Base-by-base conservation (phyloP, 306 rosid species). In the Delonix regia region DNA sequence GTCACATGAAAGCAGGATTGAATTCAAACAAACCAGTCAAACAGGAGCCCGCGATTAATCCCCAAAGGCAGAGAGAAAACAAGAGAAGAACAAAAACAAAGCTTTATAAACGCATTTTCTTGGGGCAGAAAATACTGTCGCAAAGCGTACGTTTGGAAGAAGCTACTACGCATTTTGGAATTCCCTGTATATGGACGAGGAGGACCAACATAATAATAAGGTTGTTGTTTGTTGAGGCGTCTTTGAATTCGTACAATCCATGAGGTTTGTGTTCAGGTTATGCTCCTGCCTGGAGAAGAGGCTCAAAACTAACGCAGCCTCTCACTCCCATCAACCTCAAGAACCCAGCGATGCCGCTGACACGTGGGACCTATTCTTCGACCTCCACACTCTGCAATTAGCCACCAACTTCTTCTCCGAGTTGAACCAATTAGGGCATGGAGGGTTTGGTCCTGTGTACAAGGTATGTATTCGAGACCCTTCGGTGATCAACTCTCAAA, bases 371-470 rank as follows among this genome's bases (percentile, higher is more conserved):
- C 66, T 88, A 36, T 90, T 90, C 84, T 90, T 76, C 56, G 85
- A 81, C 16, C 87, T 90, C 57, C 82, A 56, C 9, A 5, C 86
- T 60, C 81, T 90, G 56, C 86, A 90, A 72, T 36, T 84, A 47
- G 94, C 94, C 42, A 90, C 94, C 45, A 78, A 84, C 67, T 85
- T 84, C 82, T 88, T 90, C 83, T 88, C 92, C 69, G 94, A 90
- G n/a, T 19, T 72, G 49, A 90, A 90, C 49, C 84, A 90, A 38
- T 88, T 90, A 73, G 94, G 94, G 8, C 92, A 86, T 57, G 94
- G 92, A 4, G 94, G 94, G 12, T 90, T 90, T 39, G 94, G 94
- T 2, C 94, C 94, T 9, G 94, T 90, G 13, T 90, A 72, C 81
- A 90, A 83, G 94, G 94, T 90, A 56, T 49, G 18, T 57, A 18